Evolutionary conservation across 2,329 filamentous ascomycete genomes (phyloP).

Genomic region (Aspergillus versicolor): DNA sequence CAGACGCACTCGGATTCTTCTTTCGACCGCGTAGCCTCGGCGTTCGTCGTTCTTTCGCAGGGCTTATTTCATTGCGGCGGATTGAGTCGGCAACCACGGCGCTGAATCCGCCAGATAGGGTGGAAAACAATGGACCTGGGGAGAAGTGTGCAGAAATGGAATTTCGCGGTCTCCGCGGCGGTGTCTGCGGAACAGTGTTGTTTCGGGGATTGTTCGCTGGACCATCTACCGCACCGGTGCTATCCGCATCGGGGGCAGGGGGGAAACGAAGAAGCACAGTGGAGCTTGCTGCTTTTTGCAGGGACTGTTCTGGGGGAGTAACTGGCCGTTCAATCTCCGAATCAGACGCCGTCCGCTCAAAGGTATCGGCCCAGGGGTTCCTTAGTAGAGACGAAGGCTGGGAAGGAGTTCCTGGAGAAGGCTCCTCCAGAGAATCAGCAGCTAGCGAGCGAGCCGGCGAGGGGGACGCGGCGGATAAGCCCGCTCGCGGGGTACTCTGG

Average conservation of each 20-base stretch:
- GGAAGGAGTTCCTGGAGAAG: constrained; percentile 28
- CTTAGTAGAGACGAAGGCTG: constrained; percentile 36
- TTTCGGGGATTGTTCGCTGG: constrained; percentile 24
- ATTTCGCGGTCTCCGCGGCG: constrained; percentile 42
- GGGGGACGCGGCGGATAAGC: constrained; percentile 31
- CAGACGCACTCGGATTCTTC: constrained; percentile 28
- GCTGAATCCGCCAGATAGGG: constrained; percentile 60
- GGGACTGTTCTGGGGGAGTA: constrained; percentile 26
- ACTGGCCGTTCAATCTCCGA: constrained; percentile 21
- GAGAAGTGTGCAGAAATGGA: constrained; percentile 55
- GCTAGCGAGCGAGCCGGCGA: constrained; percentile 35
- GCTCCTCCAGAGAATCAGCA: constrained; percentile 29
- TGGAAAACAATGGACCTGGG: constrained; percentile 59
- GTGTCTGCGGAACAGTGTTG: constrained; percentile 35
- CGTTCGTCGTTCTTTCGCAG: constrained; percentile 32
- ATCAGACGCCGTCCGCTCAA: constrained; percentile 24
- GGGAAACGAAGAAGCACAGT: constrained; percentile 41
- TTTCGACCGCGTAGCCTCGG: constrained; percentile 27
- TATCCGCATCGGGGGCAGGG: constrained; percentile 36
- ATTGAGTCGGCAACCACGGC: constrained; percentile 66
- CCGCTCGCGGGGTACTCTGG: constrained; percentile 33
- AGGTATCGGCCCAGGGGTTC: constrained; percentile 40
- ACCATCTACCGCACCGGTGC: constrained; percentile 18
- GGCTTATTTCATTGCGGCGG: constrained; percentile 54
- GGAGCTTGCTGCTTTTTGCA: constrained; percentile 24